phyloP scores from a whole-genome alignment of 129 eudicot species.

The Lactuca sativa region DNA sequence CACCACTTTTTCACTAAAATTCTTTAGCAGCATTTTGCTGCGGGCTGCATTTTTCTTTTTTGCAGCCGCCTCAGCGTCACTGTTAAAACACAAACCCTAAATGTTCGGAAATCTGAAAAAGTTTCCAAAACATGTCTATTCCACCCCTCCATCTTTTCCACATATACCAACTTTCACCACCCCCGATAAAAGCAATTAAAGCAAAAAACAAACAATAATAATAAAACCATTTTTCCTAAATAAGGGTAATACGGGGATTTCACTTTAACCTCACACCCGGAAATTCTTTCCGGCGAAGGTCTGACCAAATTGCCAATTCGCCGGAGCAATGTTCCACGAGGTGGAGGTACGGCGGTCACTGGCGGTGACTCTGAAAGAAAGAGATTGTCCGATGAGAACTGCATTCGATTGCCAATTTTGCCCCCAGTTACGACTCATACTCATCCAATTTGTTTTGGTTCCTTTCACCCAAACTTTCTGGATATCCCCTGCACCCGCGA shows the following conservation, averaged over 20 bases:
- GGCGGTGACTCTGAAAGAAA: slow-evolving; percentile 66
- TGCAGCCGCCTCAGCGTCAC: slow-evolving; percentile 43
- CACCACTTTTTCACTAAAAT: slow-evolving; percentile 34
- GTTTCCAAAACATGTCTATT: slow-evolving; percentile 28
- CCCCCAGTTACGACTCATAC: slow-evolving; percentile 90
- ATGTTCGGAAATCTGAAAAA: slow-evolving; percentile 33
- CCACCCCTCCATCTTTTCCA: slow-evolving; percentile 22
- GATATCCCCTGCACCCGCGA: slow-evolving; percentile 86
- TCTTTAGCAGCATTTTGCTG: slow-evolving; percentile 33
- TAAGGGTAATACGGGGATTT: not conserved
- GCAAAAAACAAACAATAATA: not conserved
- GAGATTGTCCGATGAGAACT: slow-evolving; percentile 65
- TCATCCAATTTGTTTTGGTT: slow-evolving; percentile 64
- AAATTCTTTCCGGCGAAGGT: slow-evolving; percentile 82
- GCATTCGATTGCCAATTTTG: slow-evolving; percentile 86
- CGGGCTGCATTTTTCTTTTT: slow-evolving; percentile 31
- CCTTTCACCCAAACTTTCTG: slow-evolving; percentile 64
- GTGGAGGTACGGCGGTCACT: slow-evolving; percentile 77
- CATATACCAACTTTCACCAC: slow-evolving; percentile 28
- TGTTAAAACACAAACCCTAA: slow-evolving; percentile 29
- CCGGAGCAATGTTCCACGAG: slow-evolving; percentile 78
- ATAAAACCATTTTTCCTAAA: slow-evolving; percentile 1
- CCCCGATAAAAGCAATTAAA: slow-evolving; percentile 28
- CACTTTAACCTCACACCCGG: slow-evolving; percentile 40
- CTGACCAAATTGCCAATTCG: slow-evolving; percentile 86